A percentile compares a stretch with the other conserved stretches of the same genome.
Evolutionary conservation across 1,284 basidiomycete species (phyloP).

Genomic region (Cystobasidium sp.): DNA sequence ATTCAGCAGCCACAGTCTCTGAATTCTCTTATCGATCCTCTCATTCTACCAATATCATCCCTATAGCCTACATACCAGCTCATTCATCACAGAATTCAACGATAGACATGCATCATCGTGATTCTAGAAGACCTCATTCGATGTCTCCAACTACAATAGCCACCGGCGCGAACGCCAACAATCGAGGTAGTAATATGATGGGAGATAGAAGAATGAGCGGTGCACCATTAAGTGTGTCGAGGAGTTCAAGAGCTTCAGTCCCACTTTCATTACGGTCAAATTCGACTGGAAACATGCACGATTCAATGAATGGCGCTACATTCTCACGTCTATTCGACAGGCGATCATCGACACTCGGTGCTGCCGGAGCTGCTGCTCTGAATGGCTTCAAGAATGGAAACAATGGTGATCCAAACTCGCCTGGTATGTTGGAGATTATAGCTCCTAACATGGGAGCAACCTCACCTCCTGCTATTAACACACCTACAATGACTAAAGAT

Average conservation of each 20-base stretch:
- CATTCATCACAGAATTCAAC: slow-evolving; percentile 51
- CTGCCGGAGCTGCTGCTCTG: not conserved
- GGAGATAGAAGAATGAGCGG: slow-evolving; percentile 27
- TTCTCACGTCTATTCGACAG: slow-evolving; percentile 39
- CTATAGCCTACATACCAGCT: slow-evolving; percentile 54
- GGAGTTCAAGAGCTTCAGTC: slow-evolving; percentile 46
- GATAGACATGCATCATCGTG: slow-evolving; percentile 44
- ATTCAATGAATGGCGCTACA: slow-evolving; percentile 24
- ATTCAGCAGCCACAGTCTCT: slow-evolving; percentile 21
- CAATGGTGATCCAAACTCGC: not conserved
- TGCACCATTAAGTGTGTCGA: slow-evolving; percentile 46
- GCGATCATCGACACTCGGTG: slow-evolving; percentile 4
- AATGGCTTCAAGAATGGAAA: not conserved
- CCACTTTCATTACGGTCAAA: slow-evolving; percentile 47
- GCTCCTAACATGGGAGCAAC: slow-evolving; percentile 8
- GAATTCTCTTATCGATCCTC: slow-evolving; percentile 52
- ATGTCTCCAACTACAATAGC: not conserved
- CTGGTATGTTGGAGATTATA: slow-evolving; percentile 22
- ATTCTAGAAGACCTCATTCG: slow-evolving; percentile 14
- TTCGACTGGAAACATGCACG: slow-evolving; percentile 39
- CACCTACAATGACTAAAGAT: slow-evolving; percentile 36
- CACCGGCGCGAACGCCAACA: too few relatives aligned
- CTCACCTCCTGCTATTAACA: slow-evolving; percentile 28
- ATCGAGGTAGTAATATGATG: too few relatives aligned
- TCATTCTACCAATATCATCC: slow-evolving; percentile 52